Evolutionary conservation across 441 rosid species (phyloP).

Genomic region (Hura crepitans): DNA sequence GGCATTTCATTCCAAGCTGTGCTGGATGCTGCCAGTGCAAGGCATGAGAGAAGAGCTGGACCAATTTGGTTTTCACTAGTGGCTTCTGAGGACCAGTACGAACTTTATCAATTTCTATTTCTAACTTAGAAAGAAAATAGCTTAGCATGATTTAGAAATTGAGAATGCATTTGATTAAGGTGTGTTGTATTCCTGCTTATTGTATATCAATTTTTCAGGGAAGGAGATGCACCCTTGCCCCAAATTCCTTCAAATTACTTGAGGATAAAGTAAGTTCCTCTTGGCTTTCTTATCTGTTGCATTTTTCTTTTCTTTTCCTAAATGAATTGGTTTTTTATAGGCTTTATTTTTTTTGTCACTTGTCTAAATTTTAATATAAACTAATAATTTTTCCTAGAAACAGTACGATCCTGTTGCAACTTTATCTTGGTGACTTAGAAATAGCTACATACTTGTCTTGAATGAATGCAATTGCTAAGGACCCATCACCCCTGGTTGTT

Average conservation of each 20-base stretch:
- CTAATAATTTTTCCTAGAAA: background rate
- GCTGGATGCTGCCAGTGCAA: conserved; percentile 38
- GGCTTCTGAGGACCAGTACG: conserved; percentile 66
- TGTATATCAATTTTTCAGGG: conserved; percentile 37
- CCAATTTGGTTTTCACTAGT: conserved; percentile 68
- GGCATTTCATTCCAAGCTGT: conserved; percentile 35
- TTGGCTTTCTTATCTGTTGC: conserved; percentile 12
- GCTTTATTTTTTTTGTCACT: background rate
- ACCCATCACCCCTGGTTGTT: too few relatives aligned
- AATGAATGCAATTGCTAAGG: too few relatives aligned
- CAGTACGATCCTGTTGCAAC: background rate
- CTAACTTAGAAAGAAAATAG: background rate
- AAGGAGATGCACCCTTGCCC: conserved; percentile 55
- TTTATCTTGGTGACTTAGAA: background rate
- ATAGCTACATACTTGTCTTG: background rate
- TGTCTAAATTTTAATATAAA: background rate
- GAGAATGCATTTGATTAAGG: background rate
- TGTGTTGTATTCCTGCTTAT: conserved; percentile 7
- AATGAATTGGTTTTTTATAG: background rate
- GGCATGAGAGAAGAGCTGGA: conserved; percentile 35
- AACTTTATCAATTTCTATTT: conserved; percentile 25
- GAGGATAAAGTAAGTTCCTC: conserved; percentile 62
- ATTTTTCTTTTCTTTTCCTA: background rate
- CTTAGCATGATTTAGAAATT: background rate
- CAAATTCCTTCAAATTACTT: conserved; percentile 60